Base-by-base conservation (phyloP, 805 yeast genomes). In the Candida krabiensis region DNA sequence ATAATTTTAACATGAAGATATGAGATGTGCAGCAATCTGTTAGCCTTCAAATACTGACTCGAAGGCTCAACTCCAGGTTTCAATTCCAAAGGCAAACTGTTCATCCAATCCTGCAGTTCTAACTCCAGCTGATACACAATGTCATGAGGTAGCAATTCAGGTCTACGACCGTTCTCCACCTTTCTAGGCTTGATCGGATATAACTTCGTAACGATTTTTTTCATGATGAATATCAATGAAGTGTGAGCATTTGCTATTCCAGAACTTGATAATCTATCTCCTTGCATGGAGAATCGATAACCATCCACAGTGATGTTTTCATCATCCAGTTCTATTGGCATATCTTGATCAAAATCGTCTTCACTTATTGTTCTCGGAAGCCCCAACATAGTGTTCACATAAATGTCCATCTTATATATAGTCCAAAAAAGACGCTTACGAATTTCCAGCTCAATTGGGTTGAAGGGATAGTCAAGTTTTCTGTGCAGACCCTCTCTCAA, bases 161-260 rank as follows among this genome's bases (percentile, higher is more conserved):
- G 64, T 38, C 64, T 67, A 38, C 46, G 35, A 16, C 52, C 51
- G 30, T 46, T 43, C 15, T 41, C 56, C 11, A 49, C 43, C 35
- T 53, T 54, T 29, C 52, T 52, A 5, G 71, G 71, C 47, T 79
- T 82, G 37, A 84, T 76, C 2, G 96, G 95, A 55, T 89, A 89
- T 25, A 90, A 64, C 41, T 79, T 77, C 41, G 77, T 75, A 25
- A 86, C 83, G 23, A 88, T 81, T 43, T 79, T 80, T 40, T 82
- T 77, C 64, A 88, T 69, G 4, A 89, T 77, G 41, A 82, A 60
- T 55, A 88, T 79, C 32, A 89, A 65, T 43, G 74, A 75, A 0
- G 96, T 89, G 55, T 89, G 96, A 36, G 83, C 83, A 54, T 88
- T 89, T 12, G 95, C 93, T 58, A 89, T 82, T 0, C 80, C 89